A percentile compares a stretch with the other conserved stretches of the same genome.
Conservation (phyloP, 2,329 filamentous ascomycete species). For the Coniella vitis region DNA sequence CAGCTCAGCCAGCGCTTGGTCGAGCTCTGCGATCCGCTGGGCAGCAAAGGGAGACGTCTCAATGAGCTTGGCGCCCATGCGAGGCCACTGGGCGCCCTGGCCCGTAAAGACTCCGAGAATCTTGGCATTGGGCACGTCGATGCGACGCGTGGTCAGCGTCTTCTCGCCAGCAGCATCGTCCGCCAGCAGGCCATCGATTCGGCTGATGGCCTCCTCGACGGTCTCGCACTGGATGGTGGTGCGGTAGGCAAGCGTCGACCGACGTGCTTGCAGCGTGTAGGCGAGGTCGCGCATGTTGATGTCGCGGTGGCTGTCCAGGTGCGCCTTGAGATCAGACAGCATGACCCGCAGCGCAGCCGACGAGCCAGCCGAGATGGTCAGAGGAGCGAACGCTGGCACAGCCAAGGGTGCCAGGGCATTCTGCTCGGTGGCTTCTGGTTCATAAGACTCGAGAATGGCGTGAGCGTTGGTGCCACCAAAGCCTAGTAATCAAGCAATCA, state of each 20-base stretch:
- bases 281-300: conserved; percentile 18
- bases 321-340: conserved; percentile 16
- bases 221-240: conserved; percentile 17
- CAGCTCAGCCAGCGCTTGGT: conserved; percentile 6
- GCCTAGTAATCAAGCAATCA: neutral
- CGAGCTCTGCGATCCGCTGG: conserved; percentile 6
- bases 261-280: conserved; percentile 21
- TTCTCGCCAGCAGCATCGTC: neutral
- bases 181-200: neutral
- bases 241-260: conserved; percentile 20
- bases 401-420: neutral
- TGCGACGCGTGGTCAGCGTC: neutral
- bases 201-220: neutral
- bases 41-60: conserved; percentile 2
- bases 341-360: conserved; percentile 22
- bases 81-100: conserved; percentile 21
- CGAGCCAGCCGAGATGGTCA: conserved; percentile 23
- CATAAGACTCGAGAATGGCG: conserved; percentile 4
- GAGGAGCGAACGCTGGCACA: neutral
- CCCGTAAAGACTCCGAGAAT: conserved; percentile 19
- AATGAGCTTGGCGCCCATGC: conserved; percentile 13
- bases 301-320: conserved; percentile 15
- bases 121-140: neutral
- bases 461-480: conserved; percentile 10
- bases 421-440: neutral